phyloP scores from a whole-genome alignment of 495 filamentous ascomycete genomes.

The Amphirosellinia nigrospora region DNA sequence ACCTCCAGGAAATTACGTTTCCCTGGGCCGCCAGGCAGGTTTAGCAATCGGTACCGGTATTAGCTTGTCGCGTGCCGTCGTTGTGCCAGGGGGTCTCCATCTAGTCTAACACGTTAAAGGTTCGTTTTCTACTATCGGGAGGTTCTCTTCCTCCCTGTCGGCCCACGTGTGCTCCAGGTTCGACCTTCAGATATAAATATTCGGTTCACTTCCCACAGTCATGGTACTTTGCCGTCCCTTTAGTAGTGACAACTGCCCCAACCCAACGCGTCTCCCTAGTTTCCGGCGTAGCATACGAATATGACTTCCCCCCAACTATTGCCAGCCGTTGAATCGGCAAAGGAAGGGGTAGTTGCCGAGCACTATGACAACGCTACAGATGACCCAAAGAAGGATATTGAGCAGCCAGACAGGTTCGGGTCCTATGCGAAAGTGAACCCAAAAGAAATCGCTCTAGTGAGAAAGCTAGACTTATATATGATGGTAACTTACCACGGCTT shows the following conservation, averaged over 20 bases:
- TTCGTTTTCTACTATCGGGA: neutral
- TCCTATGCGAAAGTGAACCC: constrained; percentile 48
- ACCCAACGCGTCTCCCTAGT: neutral
- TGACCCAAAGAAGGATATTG: constrained; percentile 10
- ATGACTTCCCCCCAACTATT: neutral
- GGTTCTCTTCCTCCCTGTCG: neutral
- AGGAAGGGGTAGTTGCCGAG: constrained; percentile 15
- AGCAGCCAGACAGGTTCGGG: constrained; percentile 46
- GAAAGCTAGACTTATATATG: constrained; percentile 55
- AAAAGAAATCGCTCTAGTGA: constrained; percentile 50
- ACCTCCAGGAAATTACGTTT: too few species aligned
- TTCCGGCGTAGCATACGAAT: neutral
- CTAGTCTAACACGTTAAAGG: neutral
- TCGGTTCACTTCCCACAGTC: neutral
- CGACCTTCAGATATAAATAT: neutral
- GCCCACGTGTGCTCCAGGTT: constrained; percentile 1
- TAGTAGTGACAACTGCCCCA: neutral
- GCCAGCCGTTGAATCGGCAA: neutral
- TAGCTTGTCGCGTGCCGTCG: neutral
- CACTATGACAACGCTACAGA: constrained; percentile 16
- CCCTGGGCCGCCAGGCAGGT: neutral
- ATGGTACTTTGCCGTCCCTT: neutral
- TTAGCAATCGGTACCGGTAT: neutral
- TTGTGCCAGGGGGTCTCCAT: neutral
- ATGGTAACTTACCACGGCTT: constrained; percentile 35